These are phyloP conservation scores for Solanum hybrid DNA, from an alignment of 305 asterid species.

Conservation along the genomic window DNA sequence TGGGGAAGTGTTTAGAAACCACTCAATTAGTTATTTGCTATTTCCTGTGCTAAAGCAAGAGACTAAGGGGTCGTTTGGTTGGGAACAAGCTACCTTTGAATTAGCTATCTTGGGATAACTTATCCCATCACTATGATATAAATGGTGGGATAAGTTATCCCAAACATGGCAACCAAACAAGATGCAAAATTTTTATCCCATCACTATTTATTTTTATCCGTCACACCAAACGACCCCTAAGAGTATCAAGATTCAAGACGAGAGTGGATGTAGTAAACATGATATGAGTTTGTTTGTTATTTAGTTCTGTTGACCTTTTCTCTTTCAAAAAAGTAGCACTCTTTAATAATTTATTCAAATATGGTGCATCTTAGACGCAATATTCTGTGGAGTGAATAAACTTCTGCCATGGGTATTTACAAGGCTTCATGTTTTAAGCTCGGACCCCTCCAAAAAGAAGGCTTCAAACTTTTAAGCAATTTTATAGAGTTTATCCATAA, in stretches of 20 bases:
- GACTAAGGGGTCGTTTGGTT: not conserved
- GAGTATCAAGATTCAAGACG: not conserved
- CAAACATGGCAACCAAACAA: no score
- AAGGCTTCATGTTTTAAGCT: not conserved
- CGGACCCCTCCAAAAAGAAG: not conserved
- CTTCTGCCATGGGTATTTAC: not conserved
- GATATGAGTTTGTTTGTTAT: not conserved
- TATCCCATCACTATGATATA: no score
- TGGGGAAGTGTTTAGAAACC: not conserved
- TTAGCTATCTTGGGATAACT: no score
- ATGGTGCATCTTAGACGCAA: not conserved
- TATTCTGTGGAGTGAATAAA: not conserved
- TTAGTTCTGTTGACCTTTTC: not conserved
- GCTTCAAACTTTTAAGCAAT: not conserved
- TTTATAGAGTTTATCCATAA: not conserved
- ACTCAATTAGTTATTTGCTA: not conserved
- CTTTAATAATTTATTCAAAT: not conserved
- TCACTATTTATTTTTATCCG: no score
- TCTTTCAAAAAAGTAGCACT: not conserved
- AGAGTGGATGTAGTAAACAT: not conserved
- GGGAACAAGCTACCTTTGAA: no score
- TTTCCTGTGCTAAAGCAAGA: not conserved
- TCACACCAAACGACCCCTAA: not conserved
- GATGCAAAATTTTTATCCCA: no score
- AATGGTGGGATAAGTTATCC: no score